Conservation (phyloP, 2,329 filamentous ascomycete species). For the Ilyonectria destructans region DNA sequence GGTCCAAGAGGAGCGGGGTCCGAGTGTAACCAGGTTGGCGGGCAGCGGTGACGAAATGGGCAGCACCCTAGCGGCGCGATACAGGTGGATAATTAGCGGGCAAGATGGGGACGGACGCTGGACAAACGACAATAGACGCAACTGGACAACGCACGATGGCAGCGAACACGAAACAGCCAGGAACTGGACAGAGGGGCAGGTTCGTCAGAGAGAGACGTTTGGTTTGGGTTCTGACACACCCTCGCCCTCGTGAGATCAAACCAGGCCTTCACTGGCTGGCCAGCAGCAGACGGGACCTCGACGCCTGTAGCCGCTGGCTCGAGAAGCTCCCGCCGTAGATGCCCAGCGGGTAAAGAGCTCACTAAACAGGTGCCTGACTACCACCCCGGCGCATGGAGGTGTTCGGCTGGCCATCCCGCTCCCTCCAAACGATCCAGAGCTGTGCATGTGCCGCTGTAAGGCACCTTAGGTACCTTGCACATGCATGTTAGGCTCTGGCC, state of each 20-base stretch:
- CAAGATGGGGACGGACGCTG: neutral
- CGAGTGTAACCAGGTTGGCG: constrained; percentile 40
- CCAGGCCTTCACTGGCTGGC: neutral
- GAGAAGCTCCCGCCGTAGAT: neutral
- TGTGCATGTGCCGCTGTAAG: constrained; percentile 2
- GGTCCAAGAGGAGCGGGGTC: constrained; percentile 47
- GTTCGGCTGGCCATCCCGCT: neutral
- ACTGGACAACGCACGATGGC: neutral
- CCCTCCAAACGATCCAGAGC: neutral
- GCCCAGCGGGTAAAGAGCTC: constrained; percentile 24
- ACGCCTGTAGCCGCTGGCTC: constrained; percentile 28
- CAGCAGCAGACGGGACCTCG: neutral
- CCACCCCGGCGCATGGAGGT: constrained; percentile 7
- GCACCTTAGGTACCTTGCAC: constrained; percentile 3
- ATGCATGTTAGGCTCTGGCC: constrained; percentile 2
- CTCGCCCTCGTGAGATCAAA: constrained; percentile 2
- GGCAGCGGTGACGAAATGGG: constrained; percentile 50
- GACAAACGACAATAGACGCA: neutral
- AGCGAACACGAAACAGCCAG: neutral
- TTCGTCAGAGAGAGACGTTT: neutral
- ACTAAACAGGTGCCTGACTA: constrained; percentile 27
- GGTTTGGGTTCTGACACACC: neutral
- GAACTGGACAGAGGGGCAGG: neutral
- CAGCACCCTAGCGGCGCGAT: constrained; percentile 5
- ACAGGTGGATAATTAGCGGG: constrained; percentile 1